Evolutionary conservation across 768 basidiomycete genomes (phyloP), one percentile per base, ranked within the genome.

Genomic region (Calocybe cyanea): DNA sequence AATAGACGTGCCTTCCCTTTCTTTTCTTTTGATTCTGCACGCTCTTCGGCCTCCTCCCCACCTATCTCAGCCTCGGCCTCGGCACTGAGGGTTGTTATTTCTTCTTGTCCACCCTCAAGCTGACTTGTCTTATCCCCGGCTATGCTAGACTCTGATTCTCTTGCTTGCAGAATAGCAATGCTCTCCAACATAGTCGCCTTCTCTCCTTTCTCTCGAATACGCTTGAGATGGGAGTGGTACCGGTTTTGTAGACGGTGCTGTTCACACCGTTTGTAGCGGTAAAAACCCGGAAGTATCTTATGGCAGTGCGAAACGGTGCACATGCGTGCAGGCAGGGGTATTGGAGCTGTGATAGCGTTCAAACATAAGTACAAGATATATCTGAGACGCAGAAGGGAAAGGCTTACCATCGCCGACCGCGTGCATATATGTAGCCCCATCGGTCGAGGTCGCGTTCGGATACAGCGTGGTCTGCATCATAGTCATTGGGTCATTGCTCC

Each of bases 271-370:
- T 77, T 75, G 58, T 63, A 80, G 10, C 64, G 61, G 56, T 78
- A 77, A 19, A 63, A 58, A 0, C 67, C 68, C 0, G 74, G 72
- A 2, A 80, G 67, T 35, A 78, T 62, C 39, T 68, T 68, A 56
- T 76, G 75, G 43, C 78, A 80, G 53, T 79, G 78, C 20, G 75
- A 77, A 17, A 80, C 76, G 5, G 74, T 79, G 52, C 77, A 78
- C 71, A 79, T 76, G 11, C 76, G 73, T 5, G 67, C 60, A 3
- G 72, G 66, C 8, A 66, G 59, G 32, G 56, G 49, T 4, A 53
- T 44, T 32, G 34, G 35, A 18, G 46, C 45, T 25, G 42, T 42
- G 17, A 35, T 35, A 11, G 25, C 6, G 25, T 6, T 11, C 5
- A 28, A 28, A 11, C 25, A 5, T 19, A 21, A 42, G 33, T 17